Percentiles rank a stretch among this genome's conserved stretches.
phyloP scores from a whole-genome alignment of 805 yeast species.

The Starmerella gropengiesseri region DNA sequence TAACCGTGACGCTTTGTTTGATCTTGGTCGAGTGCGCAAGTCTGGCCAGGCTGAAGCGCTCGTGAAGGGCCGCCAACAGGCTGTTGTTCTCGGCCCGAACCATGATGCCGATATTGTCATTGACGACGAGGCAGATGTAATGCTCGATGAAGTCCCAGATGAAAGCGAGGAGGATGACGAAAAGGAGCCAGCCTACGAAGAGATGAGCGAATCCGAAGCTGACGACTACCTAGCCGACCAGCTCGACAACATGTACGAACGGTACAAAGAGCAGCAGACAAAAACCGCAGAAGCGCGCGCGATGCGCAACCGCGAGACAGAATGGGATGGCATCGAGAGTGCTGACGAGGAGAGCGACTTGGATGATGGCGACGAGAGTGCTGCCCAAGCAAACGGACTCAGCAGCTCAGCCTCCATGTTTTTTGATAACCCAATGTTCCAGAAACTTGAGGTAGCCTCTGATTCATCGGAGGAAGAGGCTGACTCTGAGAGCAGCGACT shows the following conservation, averaged over 20 bases:
- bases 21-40: constrained; percentile 72
- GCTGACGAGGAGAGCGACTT: constrained; percentile 27
- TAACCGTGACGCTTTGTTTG: constrained; percentile 67
- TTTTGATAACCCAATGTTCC: constrained; percentile 32
- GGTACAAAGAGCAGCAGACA: constrained; percentile 42
- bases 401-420: constrained; percentile 29
- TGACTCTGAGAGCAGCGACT: constrained; percentile 22
- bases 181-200: constrained; percentile 25
- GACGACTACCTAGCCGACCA: constrained; percentile 58
- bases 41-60: constrained; percentile 69
- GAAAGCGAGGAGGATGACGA: constrained; percentile 26
- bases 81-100: constrained; percentile 23
- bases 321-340: constrained; percentile 28
- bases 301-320: constrained; percentile 40
- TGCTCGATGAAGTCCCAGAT: constrained; percentile 30
- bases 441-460: constrained; percentile 23
- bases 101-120: constrained; percentile 21
- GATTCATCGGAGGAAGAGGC: constrained; percentile 23
- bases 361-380: constrained; percentile 21
- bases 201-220: constrained; percentile 31
- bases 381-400: constrained; percentile 16
- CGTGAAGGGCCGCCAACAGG: constrained; percentile 57
- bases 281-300: constrained; percentile 43
- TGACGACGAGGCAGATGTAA: constrained; percentile 30
- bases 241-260: constrained; percentile 68